phyloP scores from a whole-genome alignment of 495 filamentous ascomycete species.

The Polyplosphaeria fusca region DNA sequence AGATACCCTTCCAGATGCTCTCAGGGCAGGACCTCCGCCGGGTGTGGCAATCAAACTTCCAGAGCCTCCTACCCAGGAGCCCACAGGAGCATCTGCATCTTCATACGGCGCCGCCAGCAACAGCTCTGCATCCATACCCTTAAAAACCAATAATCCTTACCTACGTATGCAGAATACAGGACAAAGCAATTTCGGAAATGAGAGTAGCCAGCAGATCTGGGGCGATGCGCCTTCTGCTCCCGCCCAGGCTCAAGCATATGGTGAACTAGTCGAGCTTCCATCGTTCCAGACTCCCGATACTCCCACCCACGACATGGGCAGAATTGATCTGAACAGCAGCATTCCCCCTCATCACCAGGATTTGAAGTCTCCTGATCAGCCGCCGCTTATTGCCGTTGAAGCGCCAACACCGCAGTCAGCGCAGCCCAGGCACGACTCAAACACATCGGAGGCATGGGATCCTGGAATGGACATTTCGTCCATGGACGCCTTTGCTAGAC shows the following conservation, averaged over 20 bases:
- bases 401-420: slow-evolving; percentile 13
- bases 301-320: slow-evolving; percentile 6
- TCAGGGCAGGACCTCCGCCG: slow-evolving; percentile 24
- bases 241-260: slow-evolving; percentile 6
- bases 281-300: slow-evolving; percentile 24
- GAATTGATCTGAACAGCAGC: slow-evolving; percentile 4
- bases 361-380: slow-evolving; percentile 13
- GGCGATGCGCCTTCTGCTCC: slow-evolving; percentile 23
- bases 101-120: slow-evolving; percentile 25
- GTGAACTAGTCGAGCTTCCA: slow-evolving; percentile 27
- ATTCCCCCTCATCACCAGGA: slow-evolving; percentile 1
- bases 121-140: slow-evolving; percentile 23
- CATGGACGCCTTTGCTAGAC: slow-evolving; percentile 26
- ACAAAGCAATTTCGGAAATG: slow-evolving; percentile 29
- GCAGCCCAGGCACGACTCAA: slow-evolving; percentile 20
- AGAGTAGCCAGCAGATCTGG: slow-evolving; percentile 35
- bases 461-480: slow-evolving; percentile 29
- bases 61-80: slow-evolving; percentile 17
- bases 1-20: slow-evolving; percentile 24
- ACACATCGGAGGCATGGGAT: slow-evolving; percentile 16
- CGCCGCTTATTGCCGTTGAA: slow-evolving; percentile 29
- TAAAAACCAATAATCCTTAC: slow-evolving; percentile 36
- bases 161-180: slow-evolving; percentile 29
- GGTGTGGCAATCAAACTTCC: slow-evolving; percentile 24
- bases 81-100: slow-evolving; percentile 10